Percentiles rank a stretch among this genome's conserved stretches.
phyloP scores from a whole-genome alignment of 495 filamentous ascomycete genomes.

The Hapsidospora chrysogenum region DNA sequence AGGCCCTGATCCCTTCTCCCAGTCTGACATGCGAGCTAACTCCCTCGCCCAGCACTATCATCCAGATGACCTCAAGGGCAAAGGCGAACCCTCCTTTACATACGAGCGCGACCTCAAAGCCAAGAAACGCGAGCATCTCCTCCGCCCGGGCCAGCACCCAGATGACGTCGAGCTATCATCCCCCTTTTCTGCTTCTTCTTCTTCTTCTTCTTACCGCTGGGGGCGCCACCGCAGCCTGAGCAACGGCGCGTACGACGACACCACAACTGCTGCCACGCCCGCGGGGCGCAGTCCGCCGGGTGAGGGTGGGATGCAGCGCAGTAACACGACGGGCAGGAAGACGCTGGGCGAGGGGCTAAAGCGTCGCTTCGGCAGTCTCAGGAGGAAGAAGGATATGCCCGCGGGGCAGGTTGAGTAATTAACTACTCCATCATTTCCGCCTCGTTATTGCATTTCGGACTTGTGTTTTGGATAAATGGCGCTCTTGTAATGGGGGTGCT shows the following conservation, averaged over 20 bases:
- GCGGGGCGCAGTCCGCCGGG: too few relatives aligned
- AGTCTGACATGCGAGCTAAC: slow-evolving; percentile 5
- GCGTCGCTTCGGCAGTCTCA: slow-evolving; percentile 27
- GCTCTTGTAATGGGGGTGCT: too few relatives aligned
- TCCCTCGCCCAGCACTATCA: slow-evolving; percentile 43
- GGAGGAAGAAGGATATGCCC: slow-evolving; percentile 12
- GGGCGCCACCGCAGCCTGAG: too few relatives aligned
- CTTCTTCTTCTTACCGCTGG: too few relatives aligned
- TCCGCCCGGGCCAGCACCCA: too few relatives aligned
- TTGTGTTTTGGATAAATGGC: too few relatives aligned
- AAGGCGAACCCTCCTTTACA: slow-evolving; percentile 60
- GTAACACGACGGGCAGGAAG: slow-evolving; percentile 21
- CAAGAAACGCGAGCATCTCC: slow-evolving; percentile 8
- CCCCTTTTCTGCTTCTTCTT: too few relatives aligned
- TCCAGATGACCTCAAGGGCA: slow-evolving; percentile 58
- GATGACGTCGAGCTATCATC: too few relatives aligned
- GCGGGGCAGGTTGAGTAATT: not conserved
- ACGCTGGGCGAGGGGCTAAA: slow-evolving; percentile 24
- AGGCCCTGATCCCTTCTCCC: not conserved
- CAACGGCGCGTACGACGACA: too few relatives aligned
- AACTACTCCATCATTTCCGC: too few relatives aligned
- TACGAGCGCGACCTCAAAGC: slow-evolving; percentile 47
- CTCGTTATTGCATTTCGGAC: too few relatives aligned
- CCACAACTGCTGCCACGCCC: too few relatives aligned
- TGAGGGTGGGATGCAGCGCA: slow-evolving; percentile 23